Percentiles rank a stretch among this genome's conserved stretches.
phyloP scores from a whole-genome alignment of 192 early-diverging fungal species.

The Backusella morwellensis region DNA sequence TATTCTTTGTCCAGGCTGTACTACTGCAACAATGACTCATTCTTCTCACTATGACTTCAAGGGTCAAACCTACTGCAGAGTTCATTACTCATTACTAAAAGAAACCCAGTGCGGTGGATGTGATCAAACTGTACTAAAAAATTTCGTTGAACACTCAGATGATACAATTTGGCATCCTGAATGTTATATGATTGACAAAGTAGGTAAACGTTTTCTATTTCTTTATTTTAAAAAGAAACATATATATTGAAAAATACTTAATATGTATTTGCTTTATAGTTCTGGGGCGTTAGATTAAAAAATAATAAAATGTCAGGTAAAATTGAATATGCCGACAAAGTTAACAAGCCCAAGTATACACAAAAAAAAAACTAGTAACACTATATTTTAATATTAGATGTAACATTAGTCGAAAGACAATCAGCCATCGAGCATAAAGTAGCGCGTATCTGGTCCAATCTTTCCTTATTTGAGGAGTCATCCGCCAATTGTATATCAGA shows the following conservation, averaged over 20 bases:
- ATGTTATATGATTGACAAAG: constrained; percentile 92
- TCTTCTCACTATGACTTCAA: constrained; percentile 79
- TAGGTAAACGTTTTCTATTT: constrained; percentile 15
- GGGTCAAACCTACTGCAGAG: constrained; percentile 72
- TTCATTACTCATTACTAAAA: constrained; percentile 75
- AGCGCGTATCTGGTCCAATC: constrained; percentile 76
- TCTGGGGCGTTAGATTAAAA: background rate
- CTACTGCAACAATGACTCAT: background rate
- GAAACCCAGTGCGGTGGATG: constrained; percentile 81
- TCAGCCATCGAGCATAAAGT: constrained; percentile 81
- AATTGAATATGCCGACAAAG: background rate
- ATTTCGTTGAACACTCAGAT: constrained; percentile 73
- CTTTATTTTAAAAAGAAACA: background rate
- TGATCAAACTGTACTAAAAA: constrained; percentile 73
- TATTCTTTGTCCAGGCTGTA: constrained; percentile 10
- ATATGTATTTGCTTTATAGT: background rate
- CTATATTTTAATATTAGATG: background rate
- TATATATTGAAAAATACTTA: background rate
- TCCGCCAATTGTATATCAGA: constrained; percentile 84
- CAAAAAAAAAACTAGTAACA: background rate
- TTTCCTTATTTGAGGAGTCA: constrained; percentile 85
- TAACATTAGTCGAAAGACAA: constrained; percentile 41
- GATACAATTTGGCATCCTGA: constrained; percentile 78
- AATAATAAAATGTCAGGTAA: background rate
- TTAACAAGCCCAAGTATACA: background rate